Evolutionary conservation across 805 yeast species (phyloP).

Genomic region (Yamadazyma sp.): DNA sequence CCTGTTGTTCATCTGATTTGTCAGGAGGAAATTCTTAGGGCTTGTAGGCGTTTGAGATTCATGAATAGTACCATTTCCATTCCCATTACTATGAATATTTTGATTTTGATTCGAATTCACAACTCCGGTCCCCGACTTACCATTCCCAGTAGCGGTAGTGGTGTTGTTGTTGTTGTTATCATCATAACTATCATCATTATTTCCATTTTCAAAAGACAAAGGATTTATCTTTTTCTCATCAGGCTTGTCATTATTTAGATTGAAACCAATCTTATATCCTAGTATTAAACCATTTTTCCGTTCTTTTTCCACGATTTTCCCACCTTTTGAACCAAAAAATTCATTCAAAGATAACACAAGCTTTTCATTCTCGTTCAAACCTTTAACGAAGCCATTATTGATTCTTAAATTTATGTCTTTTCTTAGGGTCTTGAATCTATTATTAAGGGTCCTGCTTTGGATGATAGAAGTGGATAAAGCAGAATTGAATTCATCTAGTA

Average conservation of each 20-base stretch:
- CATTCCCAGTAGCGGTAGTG: too few relatives aligned
- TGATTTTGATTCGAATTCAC: too few relatives aligned
- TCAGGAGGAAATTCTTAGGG: too few relatives aligned
- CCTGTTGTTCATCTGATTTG: too few relatives aligned
- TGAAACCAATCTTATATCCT: not conserved
- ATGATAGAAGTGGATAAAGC: constrained; percentile 16
- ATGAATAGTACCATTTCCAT: too few relatives aligned
- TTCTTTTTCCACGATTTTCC: constrained; percentile 11
- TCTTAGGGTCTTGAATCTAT: constrained; percentile 20
- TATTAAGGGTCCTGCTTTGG: constrained; percentile 24
- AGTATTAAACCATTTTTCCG: constrained; percentile 7
- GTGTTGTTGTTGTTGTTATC: too few relatives aligned
- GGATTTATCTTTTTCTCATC: too few relatives aligned
- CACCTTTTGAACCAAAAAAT: constrained; percentile 9
- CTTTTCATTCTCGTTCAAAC: constrained; percentile 20
- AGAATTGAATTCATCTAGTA: constrained; percentile 21
- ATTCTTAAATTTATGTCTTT: constrained; percentile 19
- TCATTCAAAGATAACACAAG: constrained; percentile 17
- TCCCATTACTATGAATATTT: too few relatives aligned
- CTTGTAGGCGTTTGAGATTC: too few relatives aligned
- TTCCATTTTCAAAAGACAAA: not conserved
- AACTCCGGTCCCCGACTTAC: too few relatives aligned
- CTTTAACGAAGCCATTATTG: constrained; percentile 6
- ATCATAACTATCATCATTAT: not conserved
- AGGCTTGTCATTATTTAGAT: too few relatives aligned